A percentile compares a stretch with the other conserved stretches of the same genome.
phyloP scores from a whole-genome alignment of 495 filamentous ascomycete species.

The Xylaria flabelliformis region DNA sequence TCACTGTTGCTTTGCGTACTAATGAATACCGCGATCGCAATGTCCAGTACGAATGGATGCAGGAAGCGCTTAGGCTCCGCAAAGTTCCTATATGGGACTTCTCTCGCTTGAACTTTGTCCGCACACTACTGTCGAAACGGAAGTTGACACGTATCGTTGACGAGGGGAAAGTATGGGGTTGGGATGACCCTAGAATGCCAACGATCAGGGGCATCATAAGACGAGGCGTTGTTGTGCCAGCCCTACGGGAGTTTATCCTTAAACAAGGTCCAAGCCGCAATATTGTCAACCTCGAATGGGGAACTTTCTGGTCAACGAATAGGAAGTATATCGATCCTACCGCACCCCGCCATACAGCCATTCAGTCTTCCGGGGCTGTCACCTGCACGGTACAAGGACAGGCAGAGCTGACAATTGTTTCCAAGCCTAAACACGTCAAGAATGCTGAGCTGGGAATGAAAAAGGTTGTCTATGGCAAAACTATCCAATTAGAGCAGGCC shows the following conservation, averaged over 20 bases:
- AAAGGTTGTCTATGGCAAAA: slow-evolving; percentile 70
- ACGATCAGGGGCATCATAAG: slow-evolving; percentile 79
- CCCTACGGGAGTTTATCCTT: slow-evolving; percentile 81
- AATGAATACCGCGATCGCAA: slow-evolving; percentile 78
- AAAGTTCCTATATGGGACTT: slow-evolving; percentile 75
- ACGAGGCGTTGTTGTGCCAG: slow-evolving; percentile 80
- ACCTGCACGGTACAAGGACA: slow-evolving; percentile 30
- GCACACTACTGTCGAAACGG: slow-evolving; percentile 81
- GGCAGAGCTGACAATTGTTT: slow-evolving; percentile 54
- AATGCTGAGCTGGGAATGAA: slow-evolving; percentile 76
- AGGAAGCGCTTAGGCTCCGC: slow-evolving; percentile 69
- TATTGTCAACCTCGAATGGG: slow-evolving; percentile 82
- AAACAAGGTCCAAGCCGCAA: slow-evolving; percentile 83
- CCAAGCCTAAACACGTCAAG: slow-evolving; percentile 77
- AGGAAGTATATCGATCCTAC: slow-evolving; percentile 86
- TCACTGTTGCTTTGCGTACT: slow-evolving; percentile 86
- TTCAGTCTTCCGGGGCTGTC: slow-evolving; percentile 52
- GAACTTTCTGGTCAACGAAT: slow-evolving; percentile 81
- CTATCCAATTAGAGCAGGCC: slow-evolving; percentile 75
- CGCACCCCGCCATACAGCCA: slow-evolving; percentile 75
- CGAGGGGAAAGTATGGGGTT: slow-evolving; percentile 72
- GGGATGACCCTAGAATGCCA: slow-evolving; percentile 86
- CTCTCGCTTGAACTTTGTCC: slow-evolving; percentile 77
- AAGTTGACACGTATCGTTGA: slow-evolving; percentile 77
- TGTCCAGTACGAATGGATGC: slow-evolving; percentile 85